Conservation (phyloP, 1,139 yeast genomes). For the Suhomyces coccinellae region DNA sequence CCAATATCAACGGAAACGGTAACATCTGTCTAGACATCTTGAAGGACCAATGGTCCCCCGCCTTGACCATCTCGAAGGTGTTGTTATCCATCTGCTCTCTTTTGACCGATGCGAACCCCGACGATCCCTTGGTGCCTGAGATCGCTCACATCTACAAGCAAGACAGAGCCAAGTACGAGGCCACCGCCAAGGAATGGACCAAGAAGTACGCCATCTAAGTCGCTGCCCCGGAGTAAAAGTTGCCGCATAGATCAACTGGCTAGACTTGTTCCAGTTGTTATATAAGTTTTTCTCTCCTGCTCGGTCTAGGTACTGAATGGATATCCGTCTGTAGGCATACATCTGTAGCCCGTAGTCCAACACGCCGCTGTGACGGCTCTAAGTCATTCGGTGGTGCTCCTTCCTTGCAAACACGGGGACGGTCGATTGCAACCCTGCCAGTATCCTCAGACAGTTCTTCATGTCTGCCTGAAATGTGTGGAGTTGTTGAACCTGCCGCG, state of each 20-base stretch:
- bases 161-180: constrained; percentile 91
- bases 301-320: constrained; percentile 3
- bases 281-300: constrained; percentile 4
- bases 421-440: too few species aligned
- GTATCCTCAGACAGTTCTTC: too few species aligned
- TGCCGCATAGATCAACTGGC: constrained; percentile 5
- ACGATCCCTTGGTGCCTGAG: constrained; percentile 98
- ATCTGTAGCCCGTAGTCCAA: not conserved
- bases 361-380: too few species aligned
- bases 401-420: too few species aligned
- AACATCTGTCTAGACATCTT: constrained; percentile 82
- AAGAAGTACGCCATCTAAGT: constrained; percentile 89
- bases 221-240: not conserved
- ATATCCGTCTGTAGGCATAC: constrained; percentile 2
- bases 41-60: constrained; percentile 92
- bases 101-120: constrained; percentile 97
- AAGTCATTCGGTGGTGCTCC: too few species aligned
- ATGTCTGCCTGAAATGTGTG: too few species aligned
- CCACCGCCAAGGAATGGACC: constrained; percentile 98
- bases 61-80: constrained; percentile 85
- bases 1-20: constrained; percentile 87
- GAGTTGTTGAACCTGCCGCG: too few species aligned
- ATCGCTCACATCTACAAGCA: constrained; percentile 96
- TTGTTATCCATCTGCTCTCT: constrained; percentile 85
- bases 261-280: constrained; percentile 1